Conservation (phyloP, 176 grass and related monocot species). For the Rhynchospora breviuscula region DNA sequence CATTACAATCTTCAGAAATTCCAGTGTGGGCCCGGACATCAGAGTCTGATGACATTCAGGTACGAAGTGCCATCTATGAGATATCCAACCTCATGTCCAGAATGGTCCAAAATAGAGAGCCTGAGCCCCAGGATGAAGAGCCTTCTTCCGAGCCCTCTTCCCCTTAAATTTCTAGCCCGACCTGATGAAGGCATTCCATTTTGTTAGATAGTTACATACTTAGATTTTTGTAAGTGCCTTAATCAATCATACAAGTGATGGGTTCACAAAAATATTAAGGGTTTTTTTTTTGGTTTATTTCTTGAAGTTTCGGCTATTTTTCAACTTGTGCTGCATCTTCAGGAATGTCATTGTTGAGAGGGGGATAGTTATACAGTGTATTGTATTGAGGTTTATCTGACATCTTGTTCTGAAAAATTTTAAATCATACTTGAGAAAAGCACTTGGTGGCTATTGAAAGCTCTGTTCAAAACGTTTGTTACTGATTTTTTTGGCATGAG, state of each 20-base stretch:
- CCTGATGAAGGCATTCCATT: neutral
- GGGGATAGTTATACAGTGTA: neutral
- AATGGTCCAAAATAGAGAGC: conserved; percentile 78
- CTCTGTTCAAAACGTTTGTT: neutral
- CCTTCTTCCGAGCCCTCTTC: conserved; percentile 40
- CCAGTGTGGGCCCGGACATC: conserved; percentile 47
- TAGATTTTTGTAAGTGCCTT: neutral
- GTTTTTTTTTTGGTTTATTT: neutral
- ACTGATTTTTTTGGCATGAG: neutral
- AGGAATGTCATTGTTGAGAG: neutral
- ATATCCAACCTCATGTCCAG: conserved; percentile 93
- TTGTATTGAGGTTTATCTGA: neutral
- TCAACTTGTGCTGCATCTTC: neutral
- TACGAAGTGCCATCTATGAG: conserved; percentile 84
- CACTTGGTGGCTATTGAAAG: neutral
- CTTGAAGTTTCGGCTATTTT: conserved; percentile 10
- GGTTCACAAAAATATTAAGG: neutral
- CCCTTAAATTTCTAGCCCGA: conserved; percentile 32
- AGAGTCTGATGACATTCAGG: conserved; percentile 75
- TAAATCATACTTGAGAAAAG: neutral
- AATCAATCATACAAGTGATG: neutral
- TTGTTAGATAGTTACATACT: neutral
- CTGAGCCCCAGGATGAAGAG: conserved; percentile 35
- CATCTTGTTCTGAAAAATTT: neutral
- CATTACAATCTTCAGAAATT: conserved; percentile 25